Percentiles rank a stretch among this genome's conserved stretches.
These are phyloP conservation scores for Colletotrichum endophyticum DNA, from an alignment of 2,329 filamentous ascomycete species.

Conservation along the genomic window DNA sequence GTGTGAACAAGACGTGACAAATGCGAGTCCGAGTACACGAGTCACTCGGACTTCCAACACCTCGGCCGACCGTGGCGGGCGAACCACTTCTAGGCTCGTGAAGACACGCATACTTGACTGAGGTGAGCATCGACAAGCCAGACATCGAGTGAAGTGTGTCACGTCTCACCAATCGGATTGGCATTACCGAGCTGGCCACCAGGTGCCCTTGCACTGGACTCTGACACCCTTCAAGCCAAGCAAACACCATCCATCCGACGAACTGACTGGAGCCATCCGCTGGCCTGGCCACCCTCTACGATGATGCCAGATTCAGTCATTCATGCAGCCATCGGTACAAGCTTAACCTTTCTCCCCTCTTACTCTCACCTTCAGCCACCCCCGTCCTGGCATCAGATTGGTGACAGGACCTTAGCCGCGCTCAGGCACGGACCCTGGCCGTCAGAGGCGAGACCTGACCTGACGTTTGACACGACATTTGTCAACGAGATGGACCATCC, in stretches of 20 bases:
- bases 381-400: not conserved
- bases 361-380: not conserved
- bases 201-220: not conserved
- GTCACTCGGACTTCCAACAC: not conserved
- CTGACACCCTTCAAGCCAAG: not conserved
- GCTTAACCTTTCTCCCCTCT: not conserved
- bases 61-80: not conserved
- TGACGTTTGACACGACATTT: slow-evolving; percentile 8
- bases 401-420: not conserved
- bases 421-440: not conserved
- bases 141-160: not conserved
- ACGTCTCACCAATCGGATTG: not conserved
- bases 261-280: not conserved
- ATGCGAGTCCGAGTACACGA: not conserved
- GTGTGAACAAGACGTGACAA: not conserved
- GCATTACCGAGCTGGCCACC: not conserved
- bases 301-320: not conserved
- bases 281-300: not conserved
- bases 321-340: not conserved
- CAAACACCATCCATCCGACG: not conserved
- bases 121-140: not conserved
- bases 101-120: not conserved
- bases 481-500: not conserved
- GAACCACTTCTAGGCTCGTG: not conserved
- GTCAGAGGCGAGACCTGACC: not conserved